phyloP scores from a whole-genome alignment of 371 early-diverging fungal species.

The Mucor piriformis region DNA sequence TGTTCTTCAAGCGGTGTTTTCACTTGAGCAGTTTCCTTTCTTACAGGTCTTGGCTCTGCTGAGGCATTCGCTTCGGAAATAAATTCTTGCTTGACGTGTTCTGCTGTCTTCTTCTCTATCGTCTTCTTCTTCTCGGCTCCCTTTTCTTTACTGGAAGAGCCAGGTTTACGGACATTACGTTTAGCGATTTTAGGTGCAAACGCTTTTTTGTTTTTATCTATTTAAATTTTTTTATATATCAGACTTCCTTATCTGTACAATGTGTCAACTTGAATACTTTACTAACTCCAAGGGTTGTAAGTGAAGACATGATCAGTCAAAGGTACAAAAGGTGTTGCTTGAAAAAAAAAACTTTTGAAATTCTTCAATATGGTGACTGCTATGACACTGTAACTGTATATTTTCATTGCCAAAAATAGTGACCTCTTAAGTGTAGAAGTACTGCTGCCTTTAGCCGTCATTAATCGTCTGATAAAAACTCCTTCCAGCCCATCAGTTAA shows the following conservation, averaged over 20 bases:
- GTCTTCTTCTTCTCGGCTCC: conserved; percentile 24
- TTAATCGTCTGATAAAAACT: no score
- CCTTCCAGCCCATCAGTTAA: no score
- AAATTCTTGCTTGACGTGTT: conserved; percentile 11
- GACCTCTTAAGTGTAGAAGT: no score
- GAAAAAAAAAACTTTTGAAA: no score
- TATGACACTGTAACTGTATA: no score
- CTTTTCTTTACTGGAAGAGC: not conserved
- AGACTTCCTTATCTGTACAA: not conserved
- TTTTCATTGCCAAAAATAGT: no score
- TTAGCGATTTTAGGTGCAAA: conserved; percentile 27
- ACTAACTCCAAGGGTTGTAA: conserved; percentile 31
- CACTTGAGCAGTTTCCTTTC: no score
- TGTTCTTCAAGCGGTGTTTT: no score
- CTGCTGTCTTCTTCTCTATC: conserved; percentile 28
- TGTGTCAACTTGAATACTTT: not conserved
- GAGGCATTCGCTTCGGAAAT: not conserved
- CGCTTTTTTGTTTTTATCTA: conserved; percentile 31
- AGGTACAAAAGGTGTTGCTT: no score
- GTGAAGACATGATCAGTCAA: conserved; percentile 23
- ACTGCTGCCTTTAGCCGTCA: no score
- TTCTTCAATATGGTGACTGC: no score
- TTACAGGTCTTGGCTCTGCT: no score
- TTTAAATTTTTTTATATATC: not conserved
- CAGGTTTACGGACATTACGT: conserved; percentile 5